Conservation (phyloP, 306 rosid species). For the Prunus campanulata region DNA sequence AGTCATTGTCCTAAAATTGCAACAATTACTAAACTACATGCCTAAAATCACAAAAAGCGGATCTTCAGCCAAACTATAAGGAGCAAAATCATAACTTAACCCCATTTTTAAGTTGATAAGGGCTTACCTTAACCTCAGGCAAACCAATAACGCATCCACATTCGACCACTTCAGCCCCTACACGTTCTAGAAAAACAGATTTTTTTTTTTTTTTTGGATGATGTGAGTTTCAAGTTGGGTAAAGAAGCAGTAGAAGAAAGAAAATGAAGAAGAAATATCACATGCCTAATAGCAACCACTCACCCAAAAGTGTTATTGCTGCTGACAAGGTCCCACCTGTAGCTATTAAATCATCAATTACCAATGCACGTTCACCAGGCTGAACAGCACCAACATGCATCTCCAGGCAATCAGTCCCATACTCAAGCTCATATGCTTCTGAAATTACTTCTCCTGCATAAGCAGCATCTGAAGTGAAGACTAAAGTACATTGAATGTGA, state of each 20-base stretch:
- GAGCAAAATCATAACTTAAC: not conserved
- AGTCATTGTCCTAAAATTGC: not conserved
- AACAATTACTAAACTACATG: not conserved
- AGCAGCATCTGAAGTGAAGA: conserved; percentile 10
- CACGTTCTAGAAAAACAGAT: conserved; percentile 58
- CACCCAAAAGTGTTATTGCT: conserved; percentile 85
- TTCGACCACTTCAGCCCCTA: conserved; percentile 87
- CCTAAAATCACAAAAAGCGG: not conserved
- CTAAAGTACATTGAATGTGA: not conserved
- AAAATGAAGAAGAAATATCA: conserved; percentile 3
- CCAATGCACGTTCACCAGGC: conserved; percentile 76
- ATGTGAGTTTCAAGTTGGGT: conserved; percentile 8
- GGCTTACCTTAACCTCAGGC: conserved; percentile 81
- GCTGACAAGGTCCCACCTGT: conserved; percentile 97
- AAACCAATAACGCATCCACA: conserved; percentile 94
- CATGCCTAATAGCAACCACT: conserved; percentile 2
- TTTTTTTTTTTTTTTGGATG: not conserved
- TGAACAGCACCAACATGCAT: conserved; percentile 86
- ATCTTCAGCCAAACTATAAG: not conserved
- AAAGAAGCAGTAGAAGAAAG: conserved; percentile 12
- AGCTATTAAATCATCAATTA: conserved; percentile 89
- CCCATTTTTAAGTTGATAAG: not conserved
- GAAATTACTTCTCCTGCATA: conserved; percentile 72
- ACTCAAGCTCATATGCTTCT: conserved; percentile 81
- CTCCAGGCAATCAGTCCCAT: conserved; percentile 87